Conservation (phyloP, 495 filamentous ascomycete species). For the Thozetella sp. region DNA sequence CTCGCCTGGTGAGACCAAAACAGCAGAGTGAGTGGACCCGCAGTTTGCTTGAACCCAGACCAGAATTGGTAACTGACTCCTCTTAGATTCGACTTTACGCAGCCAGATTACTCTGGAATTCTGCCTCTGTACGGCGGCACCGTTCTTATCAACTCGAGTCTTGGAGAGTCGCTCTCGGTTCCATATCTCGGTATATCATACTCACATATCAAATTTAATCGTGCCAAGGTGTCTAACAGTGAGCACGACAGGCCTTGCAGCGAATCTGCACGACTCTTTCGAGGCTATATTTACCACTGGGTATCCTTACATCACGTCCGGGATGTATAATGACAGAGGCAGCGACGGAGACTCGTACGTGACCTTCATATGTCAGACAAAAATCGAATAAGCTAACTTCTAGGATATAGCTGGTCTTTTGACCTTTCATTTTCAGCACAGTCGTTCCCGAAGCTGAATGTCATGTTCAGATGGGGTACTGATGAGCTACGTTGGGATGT, state of each 20-base stretch:
- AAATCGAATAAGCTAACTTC: not conserved
- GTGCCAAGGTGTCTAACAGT: not conserved
- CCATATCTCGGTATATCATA: not conserved
- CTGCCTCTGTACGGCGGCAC: not conserved
- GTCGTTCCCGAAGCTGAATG: conserved; percentile 20
- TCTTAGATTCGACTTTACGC: not conserved
- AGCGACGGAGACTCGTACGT: not conserved
- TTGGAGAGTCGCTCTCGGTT: not conserved
- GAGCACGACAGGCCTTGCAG: not conserved
- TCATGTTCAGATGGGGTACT: conserved; percentile 25
- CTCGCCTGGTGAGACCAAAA: not conserved
- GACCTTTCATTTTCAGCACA: conserved; percentile 13
- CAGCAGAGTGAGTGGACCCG: not conserved
- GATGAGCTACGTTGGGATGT: conserved; percentile 22
- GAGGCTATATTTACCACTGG: not conserved
- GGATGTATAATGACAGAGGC: no score
- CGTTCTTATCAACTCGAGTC: not conserved
- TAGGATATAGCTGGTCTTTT: conserved; percentile 17
- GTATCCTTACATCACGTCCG: not conserved
- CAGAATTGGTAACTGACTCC: not conserved
- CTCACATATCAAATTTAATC: not conserved
- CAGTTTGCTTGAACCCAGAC: no score
- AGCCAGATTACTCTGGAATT: not conserved
- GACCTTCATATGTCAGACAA: not conserved
- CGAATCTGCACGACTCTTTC: not conserved